Evolutionary conservation across 306 rosid species (phyloP).

Genomic region (Elaeagnus macrophylla): DNA sequence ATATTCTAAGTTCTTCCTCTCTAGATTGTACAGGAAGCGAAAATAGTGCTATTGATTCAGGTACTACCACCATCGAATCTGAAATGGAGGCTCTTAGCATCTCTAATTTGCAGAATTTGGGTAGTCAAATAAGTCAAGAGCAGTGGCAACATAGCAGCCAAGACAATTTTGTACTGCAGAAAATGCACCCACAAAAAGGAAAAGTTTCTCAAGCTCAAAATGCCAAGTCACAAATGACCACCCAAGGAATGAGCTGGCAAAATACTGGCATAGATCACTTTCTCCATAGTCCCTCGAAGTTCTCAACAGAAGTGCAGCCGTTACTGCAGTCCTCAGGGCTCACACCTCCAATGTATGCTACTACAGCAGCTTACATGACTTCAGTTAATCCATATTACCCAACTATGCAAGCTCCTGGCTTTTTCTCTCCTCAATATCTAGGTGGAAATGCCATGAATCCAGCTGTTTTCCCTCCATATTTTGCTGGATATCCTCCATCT

Average conservation of each 20-base stretch:
- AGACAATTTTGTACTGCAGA: no score
- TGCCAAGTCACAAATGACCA: conserved; percentile 20
- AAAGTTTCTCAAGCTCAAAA: conserved; percentile 30
- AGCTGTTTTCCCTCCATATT: conserved; percentile 27
- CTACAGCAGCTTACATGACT: conserved; percentile 44
- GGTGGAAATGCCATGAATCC: conserved; percentile 42
- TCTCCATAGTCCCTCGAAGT: conserved; percentile 32
- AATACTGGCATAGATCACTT: conserved; percentile 33
- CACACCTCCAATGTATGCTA: conserved; percentile 49
- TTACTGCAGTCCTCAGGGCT: conserved; percentile 52
- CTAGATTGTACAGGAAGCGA: no score
- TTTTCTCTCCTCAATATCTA: conserved; percentile 32
- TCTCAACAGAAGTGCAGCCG: conserved; percentile 38
- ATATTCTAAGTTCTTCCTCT: no score
- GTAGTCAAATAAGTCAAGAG: no score
- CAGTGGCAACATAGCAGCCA: no score
- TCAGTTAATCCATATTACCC: conserved; percentile 39
- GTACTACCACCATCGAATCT: no score
- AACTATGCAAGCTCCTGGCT: conserved; percentile 30
- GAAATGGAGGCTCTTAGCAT: no score
- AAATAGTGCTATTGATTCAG: no score
- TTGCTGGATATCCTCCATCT: conserved; percentile 41
- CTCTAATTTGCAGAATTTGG: no score
- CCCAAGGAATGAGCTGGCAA: conserved; percentile 29
- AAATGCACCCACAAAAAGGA: conserved; percentile 27